These are phyloP conservation scores for Physaria fendleri DNA, from an alignment of 345 rosid genomes.

Conservation along the genomic window DNA sequence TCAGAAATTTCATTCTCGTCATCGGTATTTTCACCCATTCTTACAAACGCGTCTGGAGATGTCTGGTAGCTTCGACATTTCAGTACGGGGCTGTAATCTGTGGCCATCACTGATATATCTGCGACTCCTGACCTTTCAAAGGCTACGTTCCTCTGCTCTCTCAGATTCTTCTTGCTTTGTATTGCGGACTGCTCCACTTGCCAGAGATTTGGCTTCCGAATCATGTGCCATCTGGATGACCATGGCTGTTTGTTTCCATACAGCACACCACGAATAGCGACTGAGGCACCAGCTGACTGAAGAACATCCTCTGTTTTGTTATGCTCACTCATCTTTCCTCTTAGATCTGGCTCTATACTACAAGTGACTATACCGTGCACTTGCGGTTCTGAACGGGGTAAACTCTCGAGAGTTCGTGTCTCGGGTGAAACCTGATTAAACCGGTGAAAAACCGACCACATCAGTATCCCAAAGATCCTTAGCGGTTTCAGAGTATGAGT, in stretches of 20 bases:
- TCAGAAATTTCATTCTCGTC: constrained; percentile 30
- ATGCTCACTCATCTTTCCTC: too few species aligned
- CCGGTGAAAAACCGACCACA: too few species aligned
- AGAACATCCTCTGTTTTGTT: too few species aligned
- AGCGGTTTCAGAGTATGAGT: too few species aligned
- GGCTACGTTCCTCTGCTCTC: constrained; percentile 34
- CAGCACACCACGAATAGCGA: constrained; percentile 85
- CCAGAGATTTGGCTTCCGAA: constrained; percentile 90
- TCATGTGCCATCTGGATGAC: constrained; percentile 89
- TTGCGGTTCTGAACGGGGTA: too few species aligned
- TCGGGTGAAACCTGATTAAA: too few species aligned
- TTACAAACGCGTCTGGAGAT: constrained; percentile 24
- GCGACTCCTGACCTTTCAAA: constrained; percentile 33
- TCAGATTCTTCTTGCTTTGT: constrained; percentile 51
- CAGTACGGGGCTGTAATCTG: constrained; percentile 45
- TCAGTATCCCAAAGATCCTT: too few species aligned
- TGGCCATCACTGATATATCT: constrained; percentile 43
- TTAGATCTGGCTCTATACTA: too few species aligned
- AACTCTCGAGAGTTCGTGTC: too few species aligned
- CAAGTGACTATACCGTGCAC: too few species aligned
- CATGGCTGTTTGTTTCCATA: constrained; percentile 79
- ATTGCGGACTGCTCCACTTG: constrained; percentile 54
- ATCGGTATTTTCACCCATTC: constrained; percentile 17
- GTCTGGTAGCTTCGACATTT: constrained; percentile 54
- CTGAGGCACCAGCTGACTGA: constrained; percentile 84